A percentile compares a stretch with the other conserved stretches of the same genome.
phyloP scores from a whole-genome alignment of 2,329 filamentous ascomycete species.

The Xylariaceae sp. region DNA sequence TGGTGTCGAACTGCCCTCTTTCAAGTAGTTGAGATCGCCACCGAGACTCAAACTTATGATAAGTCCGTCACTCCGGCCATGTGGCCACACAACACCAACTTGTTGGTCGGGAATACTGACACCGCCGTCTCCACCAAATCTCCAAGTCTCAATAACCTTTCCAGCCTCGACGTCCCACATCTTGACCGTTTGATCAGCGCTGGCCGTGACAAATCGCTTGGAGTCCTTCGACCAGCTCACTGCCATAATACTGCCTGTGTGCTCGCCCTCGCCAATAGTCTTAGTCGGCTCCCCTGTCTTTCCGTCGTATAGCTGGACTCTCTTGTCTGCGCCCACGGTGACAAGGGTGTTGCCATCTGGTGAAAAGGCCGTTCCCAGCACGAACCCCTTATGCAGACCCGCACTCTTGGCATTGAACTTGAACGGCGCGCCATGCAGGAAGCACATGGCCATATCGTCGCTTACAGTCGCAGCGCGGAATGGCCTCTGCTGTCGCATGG shows the following conservation, averaged over 20 bases:
- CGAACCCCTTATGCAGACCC: conserved; percentile 80
- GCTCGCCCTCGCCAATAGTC: conserved; percentile 76
- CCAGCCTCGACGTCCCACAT: conserved; percentile 87
- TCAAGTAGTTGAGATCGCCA: conserved; percentile 86
- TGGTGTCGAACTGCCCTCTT: conserved; percentile 65
- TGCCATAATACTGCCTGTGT: conserved; percentile 89
- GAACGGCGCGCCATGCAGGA: conserved; percentile 91
- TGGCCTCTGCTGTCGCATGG: conserved; percentile 85
- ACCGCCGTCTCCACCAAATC: conserved; percentile 68
- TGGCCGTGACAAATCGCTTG: conserved; percentile 81
- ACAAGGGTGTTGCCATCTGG: conserved; percentile 79
- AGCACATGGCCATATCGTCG: conserved; percentile 85
- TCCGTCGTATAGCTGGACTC: conserved; percentile 92
- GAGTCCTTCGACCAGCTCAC: conserved; percentile 88
- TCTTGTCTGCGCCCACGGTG: conserved; percentile 87
- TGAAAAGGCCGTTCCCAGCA: conserved; percentile 83
- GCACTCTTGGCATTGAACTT: conserved; percentile 86
- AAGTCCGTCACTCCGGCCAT: conserved; percentile 75
- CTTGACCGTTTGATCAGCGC: conserved; percentile 90
- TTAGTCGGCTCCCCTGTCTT: conserved; percentile 83
- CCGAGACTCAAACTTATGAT: conserved; percentile 86
- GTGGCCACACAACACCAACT: conserved; percentile 88
- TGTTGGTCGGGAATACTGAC: conserved; percentile 80
- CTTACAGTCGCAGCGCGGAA: conserved; percentile 85
- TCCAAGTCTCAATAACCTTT: conserved; percentile 76